Base-by-base conservation (phyloP, 2,329 filamentous ascomycete genomes). In the Tothia fuscella region DNA sequence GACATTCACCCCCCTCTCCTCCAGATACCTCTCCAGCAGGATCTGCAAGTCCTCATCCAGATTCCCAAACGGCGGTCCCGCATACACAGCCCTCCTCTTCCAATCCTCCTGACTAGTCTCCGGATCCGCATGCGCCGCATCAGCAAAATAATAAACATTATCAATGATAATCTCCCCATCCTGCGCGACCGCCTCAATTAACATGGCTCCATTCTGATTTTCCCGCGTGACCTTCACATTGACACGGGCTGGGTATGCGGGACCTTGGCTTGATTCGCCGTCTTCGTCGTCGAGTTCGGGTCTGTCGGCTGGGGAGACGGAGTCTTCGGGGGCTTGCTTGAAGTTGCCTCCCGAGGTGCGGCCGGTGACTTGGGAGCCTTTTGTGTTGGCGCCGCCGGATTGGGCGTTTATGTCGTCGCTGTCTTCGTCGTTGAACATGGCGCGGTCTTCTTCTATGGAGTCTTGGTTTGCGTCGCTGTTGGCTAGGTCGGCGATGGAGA, bases 41-140 rank as follows among this genome's bases (percentile, higher is more conserved):
- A 86, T 73, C 71, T 96, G 89, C 33, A 98, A 76, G 60, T 96
- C 89, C 68, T 95, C 87, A 59, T 98, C 91, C 45, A 98, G 78
- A 69, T 85, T 93, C 65, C 78, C 80, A 62, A 95, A 96, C 42
- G 86, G 83, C 47, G 91, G 91, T 43, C 91, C 91, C 31, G 84
- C 80, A 68, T 96, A 98, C 51, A 87, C 64, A 49, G 78, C 78
- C 60, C 82, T 76, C 56, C 85, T 74, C 53, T 75, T 68, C 72
- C 86, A 87, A 51, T 82, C 76, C 58, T 77, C 73, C 56, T 93
- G 86, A 49, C 85, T 78, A 38, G 72, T 78, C 55, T 80, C 70
- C 48, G 82, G 77, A 58, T 85, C 78, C 31, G 89, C 86, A 49
- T 93, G 67, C 45, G 82, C 78, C 46, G 81, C 71, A 52, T 88